These are phyloP conservation scores for Auxenochlorella pyrenoidosa DNA, from an alignment of 139 green algal species.

Conservation along the genomic window DNA sequence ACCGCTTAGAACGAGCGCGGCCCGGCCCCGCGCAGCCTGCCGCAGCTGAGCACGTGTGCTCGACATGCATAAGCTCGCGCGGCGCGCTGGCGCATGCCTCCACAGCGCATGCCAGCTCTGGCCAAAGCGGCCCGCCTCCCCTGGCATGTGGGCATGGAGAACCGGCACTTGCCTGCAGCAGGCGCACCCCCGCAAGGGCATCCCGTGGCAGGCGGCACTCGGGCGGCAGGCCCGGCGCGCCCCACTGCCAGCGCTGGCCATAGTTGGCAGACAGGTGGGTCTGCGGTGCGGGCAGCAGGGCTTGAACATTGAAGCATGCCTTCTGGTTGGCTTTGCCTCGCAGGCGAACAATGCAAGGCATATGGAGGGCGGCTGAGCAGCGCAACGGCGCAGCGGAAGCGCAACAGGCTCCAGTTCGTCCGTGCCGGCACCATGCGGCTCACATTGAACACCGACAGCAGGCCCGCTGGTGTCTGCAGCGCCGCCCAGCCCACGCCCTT, in stretches of 20 bases:
- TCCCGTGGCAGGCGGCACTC: constrained; percentile 6
- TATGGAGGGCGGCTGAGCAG: too few species aligned
- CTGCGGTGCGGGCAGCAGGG: not conserved
- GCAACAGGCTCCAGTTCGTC: too few species aligned
- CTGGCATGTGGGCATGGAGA: not conserved
- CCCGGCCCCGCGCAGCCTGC: too few species aligned
- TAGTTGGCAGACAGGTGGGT: constrained; percentile 77
- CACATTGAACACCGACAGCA: constrained; percentile 62
- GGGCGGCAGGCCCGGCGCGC: not conserved
- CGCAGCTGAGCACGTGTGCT: too few species aligned
- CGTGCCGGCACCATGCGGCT: not conserved
- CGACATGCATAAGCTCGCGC: not conserved
- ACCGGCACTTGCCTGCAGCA: constrained; percentile 8
- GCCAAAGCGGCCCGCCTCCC: not conserved
- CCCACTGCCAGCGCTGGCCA: constrained; percentile 51
- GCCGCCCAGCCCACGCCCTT: constrained; percentile 70
- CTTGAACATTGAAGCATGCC: too few species aligned
- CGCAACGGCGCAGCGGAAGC: too few species aligned
- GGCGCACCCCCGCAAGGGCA: constrained; percentile 6
- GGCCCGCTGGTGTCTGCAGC: constrained; percentile 42
- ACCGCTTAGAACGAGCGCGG: too few species aligned
- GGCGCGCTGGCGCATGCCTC: not conserved
- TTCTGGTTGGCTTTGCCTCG: too few species aligned
- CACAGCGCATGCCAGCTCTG: too few species aligned
- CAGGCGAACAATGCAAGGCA: too few species aligned